phyloP scores from a whole-genome alignment of 1,139 yeast species.

The Scheffersomyces illinoinensis region DNA sequence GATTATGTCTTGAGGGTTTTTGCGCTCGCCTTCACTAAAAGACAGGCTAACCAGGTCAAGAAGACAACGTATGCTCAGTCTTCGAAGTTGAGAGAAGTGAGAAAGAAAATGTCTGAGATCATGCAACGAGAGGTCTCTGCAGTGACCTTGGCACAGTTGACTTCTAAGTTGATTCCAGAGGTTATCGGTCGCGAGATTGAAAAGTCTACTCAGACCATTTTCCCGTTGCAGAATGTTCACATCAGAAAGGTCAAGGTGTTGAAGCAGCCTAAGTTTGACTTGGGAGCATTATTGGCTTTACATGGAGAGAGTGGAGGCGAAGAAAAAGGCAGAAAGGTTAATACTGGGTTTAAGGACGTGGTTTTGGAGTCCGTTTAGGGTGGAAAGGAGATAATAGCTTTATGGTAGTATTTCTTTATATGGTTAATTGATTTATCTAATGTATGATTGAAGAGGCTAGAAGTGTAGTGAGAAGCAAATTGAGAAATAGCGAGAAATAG shows the following conservation, averaged over 20 bases:
- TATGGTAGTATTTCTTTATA: not conserved
- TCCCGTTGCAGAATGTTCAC: constrained; percentile 55
- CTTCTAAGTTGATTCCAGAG: constrained; percentile 54
- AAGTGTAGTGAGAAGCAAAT: not conserved
- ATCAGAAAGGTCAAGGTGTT: constrained; percentile 55
- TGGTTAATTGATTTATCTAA: not conserved
- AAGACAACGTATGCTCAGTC: constrained; percentile 54
- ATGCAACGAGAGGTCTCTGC: constrained; percentile 55
- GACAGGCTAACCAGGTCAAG: constrained; percentile 53
- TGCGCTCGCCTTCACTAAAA: constrained; percentile 55
- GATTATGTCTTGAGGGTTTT: constrained; percentile 52
- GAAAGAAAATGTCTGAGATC: constrained; percentile 53
- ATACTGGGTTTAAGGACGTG: constrained; percentile 53
- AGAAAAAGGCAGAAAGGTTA: constrained; percentile 54
- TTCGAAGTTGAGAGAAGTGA: constrained; percentile 51
- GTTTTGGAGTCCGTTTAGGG: constrained; percentile 39
- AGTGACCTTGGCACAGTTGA: constrained; percentile 52
- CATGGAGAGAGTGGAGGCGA: constrained; percentile 54
- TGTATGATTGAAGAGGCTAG: not conserved
- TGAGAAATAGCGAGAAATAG: not conserved
- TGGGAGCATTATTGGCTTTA: constrained; percentile 51
- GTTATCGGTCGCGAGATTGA: constrained; percentile 56
- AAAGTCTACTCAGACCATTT: constrained; percentile 52
- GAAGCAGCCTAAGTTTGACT: constrained; percentile 55
- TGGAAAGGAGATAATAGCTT: not conserved